These are phyloP conservation scores for Malbranchea zuffiana DNA, from an alignment of 2,329 filamentous ascomycete species.

Conservation along the genomic window DNA sequence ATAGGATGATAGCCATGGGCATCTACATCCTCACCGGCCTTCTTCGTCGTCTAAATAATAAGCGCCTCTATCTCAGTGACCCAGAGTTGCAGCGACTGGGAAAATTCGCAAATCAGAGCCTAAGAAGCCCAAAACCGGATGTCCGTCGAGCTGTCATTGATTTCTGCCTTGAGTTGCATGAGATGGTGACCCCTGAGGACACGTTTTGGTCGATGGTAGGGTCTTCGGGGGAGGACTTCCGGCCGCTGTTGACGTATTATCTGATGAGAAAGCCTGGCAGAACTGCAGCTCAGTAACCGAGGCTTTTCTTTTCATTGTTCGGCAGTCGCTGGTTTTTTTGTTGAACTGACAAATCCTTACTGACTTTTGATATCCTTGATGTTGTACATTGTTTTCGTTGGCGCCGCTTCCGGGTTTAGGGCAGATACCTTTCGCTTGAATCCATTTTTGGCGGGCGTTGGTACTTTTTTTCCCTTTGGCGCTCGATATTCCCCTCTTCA, in stretches of 20 bases:
- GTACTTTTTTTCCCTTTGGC: too few relatives aligned
- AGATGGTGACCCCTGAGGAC: conserved; percentile 21
- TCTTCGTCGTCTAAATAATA: conserved; percentile 19
- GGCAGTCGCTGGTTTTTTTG: too few relatives aligned
- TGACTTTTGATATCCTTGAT: too few relatives aligned
- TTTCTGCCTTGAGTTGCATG: conserved; percentile 22
- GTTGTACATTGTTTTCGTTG: too few relatives aligned
- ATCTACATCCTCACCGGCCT: conserved; percentile 23
- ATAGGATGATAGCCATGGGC: conserved; percentile 28
- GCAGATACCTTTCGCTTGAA: too few relatives aligned
- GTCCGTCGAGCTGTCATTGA: conserved; percentile 30
- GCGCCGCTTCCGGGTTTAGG: too few relatives aligned
- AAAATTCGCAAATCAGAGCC: conserved; percentile 23
- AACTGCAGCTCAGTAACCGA: too few relatives aligned
- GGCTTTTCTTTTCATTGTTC: too few relatives aligned
- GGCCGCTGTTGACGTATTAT: conserved; percentile 30
- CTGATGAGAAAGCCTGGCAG: conserved; percentile 18
- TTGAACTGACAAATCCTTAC: too few relatives aligned
- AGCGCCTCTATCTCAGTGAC: conserved; percentile 14
- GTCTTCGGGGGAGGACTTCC: conserved; percentile 22
- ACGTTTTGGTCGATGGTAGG: conserved; percentile 24
- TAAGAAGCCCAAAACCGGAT: conserved; percentile 27
- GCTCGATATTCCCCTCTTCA: too few relatives aligned
- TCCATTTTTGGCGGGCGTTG: too few relatives aligned
- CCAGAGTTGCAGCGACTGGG: conserved; percentile 23